phyloP scores from a whole-genome alignment of 305 asterid species.

The Fraxinus angustifolia region DNA sequence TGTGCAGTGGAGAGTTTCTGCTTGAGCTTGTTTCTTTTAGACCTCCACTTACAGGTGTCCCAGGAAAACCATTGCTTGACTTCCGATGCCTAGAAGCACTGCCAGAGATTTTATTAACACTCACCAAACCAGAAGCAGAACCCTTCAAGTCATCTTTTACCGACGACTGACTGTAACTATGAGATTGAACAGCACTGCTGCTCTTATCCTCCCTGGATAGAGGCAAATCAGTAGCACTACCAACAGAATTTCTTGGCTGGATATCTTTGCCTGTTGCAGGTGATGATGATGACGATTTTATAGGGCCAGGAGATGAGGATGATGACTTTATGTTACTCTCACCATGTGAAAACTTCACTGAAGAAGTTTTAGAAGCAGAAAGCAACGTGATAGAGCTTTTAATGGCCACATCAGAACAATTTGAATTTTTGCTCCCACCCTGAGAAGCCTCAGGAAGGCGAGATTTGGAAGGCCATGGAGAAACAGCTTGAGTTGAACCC shows the following conservation, averaged over 20 bases:
- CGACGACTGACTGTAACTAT: slow-evolving; percentile 35
- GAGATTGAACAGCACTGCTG: slow-evolving; percentile 52
- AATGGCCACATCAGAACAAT: slow-evolving; percentile 44
- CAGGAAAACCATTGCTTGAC: slow-evolving; percentile 32
- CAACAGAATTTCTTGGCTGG: slow-evolving; percentile 35
- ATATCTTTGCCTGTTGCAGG: slow-evolving; percentile 51
- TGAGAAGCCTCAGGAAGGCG: slow-evolving; percentile 50
- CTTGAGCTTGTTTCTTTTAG: slow-evolving; percentile 43
- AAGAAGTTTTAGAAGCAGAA: slow-evolving; percentile 40
- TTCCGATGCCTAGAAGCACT: slow-evolving; percentile 39
- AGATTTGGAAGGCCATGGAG: slow-evolving; percentile 53
- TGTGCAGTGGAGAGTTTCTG: slow-evolving; percentile 35
- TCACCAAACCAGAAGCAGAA: slow-evolving; percentile 35
- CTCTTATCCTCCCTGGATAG: slow-evolving; percentile 50
- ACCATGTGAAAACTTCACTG: slow-evolving; percentile 42
- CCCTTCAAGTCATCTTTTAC: slow-evolving; percentile 45
- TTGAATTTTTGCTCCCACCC: slow-evolving; percentile 41
- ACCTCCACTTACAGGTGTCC: slow-evolving; percentile 36
- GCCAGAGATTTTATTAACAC: slow-evolving; percentile 37
- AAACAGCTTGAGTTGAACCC: slow-evolving; percentile 38
- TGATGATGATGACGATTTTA: slow-evolving; percentile 33
- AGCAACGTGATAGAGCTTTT: slow-evolving; percentile 43
- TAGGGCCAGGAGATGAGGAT: slow-evolving; percentile 47
- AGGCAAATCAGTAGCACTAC: slow-evolving; percentile 40
- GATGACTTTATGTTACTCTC: slow-evolving; percentile 42